These are phyloP conservation scores for Coprinopsis strossmayeri DNA, from an alignment of 768 basidiomycete species.

Conservation along the genomic window DNA sequence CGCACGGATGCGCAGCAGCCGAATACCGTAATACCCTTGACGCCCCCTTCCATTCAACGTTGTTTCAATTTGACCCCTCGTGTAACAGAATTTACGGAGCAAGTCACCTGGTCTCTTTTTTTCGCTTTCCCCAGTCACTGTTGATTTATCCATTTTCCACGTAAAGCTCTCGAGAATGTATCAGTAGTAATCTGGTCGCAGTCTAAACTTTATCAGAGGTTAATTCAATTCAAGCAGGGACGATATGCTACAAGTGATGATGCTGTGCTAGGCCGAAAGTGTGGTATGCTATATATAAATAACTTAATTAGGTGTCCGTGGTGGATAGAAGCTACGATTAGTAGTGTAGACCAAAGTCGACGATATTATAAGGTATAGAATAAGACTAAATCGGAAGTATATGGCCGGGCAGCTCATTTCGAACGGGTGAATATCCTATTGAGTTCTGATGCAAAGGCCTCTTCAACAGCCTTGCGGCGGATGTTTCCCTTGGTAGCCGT, in stretches of 20 bases:
- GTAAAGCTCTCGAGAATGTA: neutral
- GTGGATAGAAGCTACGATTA: neutral
- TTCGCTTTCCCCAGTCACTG: neutral
- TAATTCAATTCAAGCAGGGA: neutral
- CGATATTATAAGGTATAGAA: neutral
- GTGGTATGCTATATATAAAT: neutral
- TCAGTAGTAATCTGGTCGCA: neutral
- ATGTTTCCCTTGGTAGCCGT: slow-evolving; percentile 82
- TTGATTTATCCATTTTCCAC: neutral
- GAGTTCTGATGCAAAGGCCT: slow-evolving; percentile 47
- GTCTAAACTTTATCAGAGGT: neutral
- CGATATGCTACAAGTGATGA: neutral
- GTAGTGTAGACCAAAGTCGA: neutral
- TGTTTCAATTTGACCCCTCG: too few relatives aligned
- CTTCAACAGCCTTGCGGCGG: slow-evolving; percentile 70
- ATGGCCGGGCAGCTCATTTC: slow-evolving; percentile 10
- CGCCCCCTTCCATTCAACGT: too few relatives aligned
- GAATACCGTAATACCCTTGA: too few relatives aligned
- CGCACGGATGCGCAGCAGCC: too few relatives aligned
- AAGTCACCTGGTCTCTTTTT: too few relatives aligned
- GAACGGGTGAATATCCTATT: slow-evolving; percentile 45
- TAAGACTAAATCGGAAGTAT: too few relatives aligned
- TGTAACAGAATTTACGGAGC: too few relatives aligned
- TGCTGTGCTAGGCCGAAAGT: neutral
- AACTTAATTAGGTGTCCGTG: neutral